A percentile compares a stretch with the other conserved stretches of the same genome.
Evolutionary conservation across 257 asterid species (phyloP).

Genomic region (Solanum rostratum): DNA sequence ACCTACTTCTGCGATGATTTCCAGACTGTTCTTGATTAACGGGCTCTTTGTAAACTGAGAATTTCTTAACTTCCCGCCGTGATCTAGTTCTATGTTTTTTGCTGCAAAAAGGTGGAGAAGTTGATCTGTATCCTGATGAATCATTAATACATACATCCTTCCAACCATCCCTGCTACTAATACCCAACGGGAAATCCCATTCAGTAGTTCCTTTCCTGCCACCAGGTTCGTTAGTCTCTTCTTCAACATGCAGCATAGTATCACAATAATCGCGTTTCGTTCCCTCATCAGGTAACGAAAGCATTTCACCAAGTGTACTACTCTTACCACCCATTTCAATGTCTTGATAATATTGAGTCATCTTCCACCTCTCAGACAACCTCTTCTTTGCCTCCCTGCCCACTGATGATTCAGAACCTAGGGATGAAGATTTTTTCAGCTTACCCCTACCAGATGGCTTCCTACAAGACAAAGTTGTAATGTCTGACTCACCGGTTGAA

Average conservation of each 20-base stretch:
- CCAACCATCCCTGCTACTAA: slow-evolving; percentile 84
- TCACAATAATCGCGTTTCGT: slow-evolving; percentile 12
- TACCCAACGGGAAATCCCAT: slow-evolving; percentile 37
- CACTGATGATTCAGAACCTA: slow-evolving; percentile 43
- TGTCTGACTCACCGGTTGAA: slow-evolving; percentile 54
- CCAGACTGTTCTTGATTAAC: slow-evolving; percentile 2
- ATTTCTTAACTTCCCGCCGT: slow-evolving; percentile 18
- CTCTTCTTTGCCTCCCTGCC: slow-evolving; percentile 69
- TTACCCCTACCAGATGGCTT: slow-evolving; percentile 33
- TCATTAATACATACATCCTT: slow-evolving; percentile 34
- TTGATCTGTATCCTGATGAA: slow-evolving; percentile 48
- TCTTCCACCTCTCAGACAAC: slow-evolving; percentile 84
- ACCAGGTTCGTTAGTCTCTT: slow-evolving; percentile 11
- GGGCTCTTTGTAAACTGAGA: slow-evolving; percentile 13
- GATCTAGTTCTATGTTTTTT: slow-evolving; percentile 29
- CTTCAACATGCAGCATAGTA: slow-evolving; percentile 19
- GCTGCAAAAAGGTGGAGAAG: slow-evolving; percentile 35
- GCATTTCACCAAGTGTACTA: slow-evolving; percentile 81
- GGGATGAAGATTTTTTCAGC: slow-evolving; percentile 23
- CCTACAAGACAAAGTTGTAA: slow-evolving; percentile 20
- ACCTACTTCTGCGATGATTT: slow-evolving; percentile 24
- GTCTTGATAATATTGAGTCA: slow-evolving; percentile 45
- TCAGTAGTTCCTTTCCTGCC: slow-evolving; percentile 17
- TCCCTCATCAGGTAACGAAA: slow-evolving; percentile 42
- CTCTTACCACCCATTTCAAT: slow-evolving; percentile 43